Percentiles rank a stretch among this genome's conserved stretches.
These are phyloP conservation scores for Phoenix dactylifera DNA, from an alignment of 176 grass and related monocot species.

Conservation along the genomic window DNA sequence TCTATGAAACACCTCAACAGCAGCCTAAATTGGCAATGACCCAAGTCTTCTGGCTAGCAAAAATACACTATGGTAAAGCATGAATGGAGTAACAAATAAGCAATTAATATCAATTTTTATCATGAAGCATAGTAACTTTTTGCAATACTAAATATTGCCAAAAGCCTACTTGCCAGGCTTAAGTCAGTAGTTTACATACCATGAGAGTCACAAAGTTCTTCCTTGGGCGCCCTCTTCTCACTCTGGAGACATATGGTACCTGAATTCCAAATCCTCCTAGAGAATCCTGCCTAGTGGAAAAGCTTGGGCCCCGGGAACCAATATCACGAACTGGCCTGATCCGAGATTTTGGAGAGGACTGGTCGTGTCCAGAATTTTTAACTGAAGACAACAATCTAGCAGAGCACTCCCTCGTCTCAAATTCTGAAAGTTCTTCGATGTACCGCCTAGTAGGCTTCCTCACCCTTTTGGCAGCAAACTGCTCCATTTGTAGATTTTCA, in stretches of 20 bases:
- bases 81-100: too few species aligned
- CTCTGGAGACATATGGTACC: slow-evolving; percentile 74
- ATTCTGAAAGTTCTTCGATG: slow-evolving; percentile 82
- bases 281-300: slow-evolving; percentile 63
- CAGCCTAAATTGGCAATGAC: too few species aligned
- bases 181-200: slow-evolving; percentile 48
- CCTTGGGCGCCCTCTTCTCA: slow-evolving; percentile 79
- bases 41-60: too few species aligned
- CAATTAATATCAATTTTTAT: too few species aligned
- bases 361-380: slow-evolving; percentile 31
- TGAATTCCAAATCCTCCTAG: slow-evolving; percentile 72
- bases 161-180: too few species aligned
- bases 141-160: too few species aligned
- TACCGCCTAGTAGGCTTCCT: slow-evolving; percentile 97
- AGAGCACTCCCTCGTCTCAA: slow-evolving; percentile 39
- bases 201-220: slow-evolving; percentile 55
- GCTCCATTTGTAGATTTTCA: slow-evolving; percentile 31
- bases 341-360: slow-evolving; percentile 26
- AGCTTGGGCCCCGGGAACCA: slow-evolving; percentile 19
- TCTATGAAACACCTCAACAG: too few species aligned
- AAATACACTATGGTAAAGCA: too few species aligned
- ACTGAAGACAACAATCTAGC: slow-evolving; percentile 35
- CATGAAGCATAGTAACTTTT: too few species aligned
- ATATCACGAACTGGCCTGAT: slow-evolving; percentile 28
- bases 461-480: slow-evolving; percentile 51